Conservation (phyloP, 1,284 basidiomycete genomes). For the Hymenochaete sp. region DNA sequence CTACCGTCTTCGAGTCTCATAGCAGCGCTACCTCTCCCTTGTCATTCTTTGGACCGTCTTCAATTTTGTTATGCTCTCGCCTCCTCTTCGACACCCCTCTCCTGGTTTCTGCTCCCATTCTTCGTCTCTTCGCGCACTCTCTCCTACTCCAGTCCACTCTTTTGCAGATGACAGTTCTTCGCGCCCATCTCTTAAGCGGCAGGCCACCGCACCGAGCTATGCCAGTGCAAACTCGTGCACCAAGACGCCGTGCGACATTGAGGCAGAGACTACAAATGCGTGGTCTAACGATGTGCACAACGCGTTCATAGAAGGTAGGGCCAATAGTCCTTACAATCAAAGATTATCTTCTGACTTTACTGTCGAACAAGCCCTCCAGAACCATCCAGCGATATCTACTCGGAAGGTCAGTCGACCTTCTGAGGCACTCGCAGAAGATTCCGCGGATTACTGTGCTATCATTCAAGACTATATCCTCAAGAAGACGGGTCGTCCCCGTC, state of each 20-base stretch:
- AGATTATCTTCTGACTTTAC: background rate
- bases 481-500: conserved; percentile 9
- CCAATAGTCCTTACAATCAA: background rate
- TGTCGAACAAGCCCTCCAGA: conserved; percentile 6
- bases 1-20: background rate
- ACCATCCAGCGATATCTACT: conserved; percentile 6
- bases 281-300: conserved; percentile 11
- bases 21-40: background rate
- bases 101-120: background rate
- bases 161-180: background rate
- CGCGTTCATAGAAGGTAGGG: conserved; percentile 16
- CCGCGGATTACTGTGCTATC: conserved; percentile 5
- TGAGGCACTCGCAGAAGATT: background rate
- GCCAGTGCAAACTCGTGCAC: background rate
- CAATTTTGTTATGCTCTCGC: background rate
- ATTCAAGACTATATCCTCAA: conserved; percentile 11
- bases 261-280: background rate
- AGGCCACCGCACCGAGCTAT: conserved; percentile 13
- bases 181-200: conserved; percentile 16
- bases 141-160: background rate
- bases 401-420: conserved; percentile 3
- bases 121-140: background rate
- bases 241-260: conserved; percentile 5
- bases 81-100: conserved; percentile 1
- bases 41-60: background rate